Evolutionary conservation across 1,284 basidiomycete species (phyloP), one percentile per base, ranked within the genome.

Genomic region (Fistulinella cinereoalba): DNA sequence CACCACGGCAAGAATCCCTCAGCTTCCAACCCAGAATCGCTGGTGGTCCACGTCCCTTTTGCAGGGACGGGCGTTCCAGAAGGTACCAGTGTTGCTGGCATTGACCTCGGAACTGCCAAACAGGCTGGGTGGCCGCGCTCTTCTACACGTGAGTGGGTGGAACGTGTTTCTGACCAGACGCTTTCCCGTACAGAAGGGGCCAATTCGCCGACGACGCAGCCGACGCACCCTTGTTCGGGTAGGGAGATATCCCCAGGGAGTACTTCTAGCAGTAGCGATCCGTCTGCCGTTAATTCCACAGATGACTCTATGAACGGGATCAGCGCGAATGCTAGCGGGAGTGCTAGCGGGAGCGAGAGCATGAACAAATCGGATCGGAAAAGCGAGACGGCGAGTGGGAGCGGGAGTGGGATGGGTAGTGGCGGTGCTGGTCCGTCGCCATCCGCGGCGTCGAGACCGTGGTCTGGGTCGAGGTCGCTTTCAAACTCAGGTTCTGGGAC

Each of bases 71-170:
- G 41, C 7, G 29, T 49, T 21, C 41, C 44, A 10, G 49, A 47
- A 18, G 44, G 40, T 21, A 28, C 41, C 18, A 45, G 49, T 22
- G 46, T 44, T 27, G 15, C 46, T 9, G 40, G 34, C n/a, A 46
- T 76, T 34, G 61, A 63, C 43, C 71, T 69, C 10, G 63, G 64
- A 38, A 69, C 60, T 49, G 81, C 70, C 28, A 81, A 60, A 13
- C 65, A 69, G 5, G 78, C 52, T 4, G 56, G 46, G 23, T 56
- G 62, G 68, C 54, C 56, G 29, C 41, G 58, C 19, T 53, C 51
- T 36, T 66, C 66, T 25, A 65, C 64, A 37, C 62, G 64, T 25
- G 56, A 58, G 38, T 67, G 60, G 65, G 67, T 53, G 43, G 62
- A 63, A 43, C 52, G 47, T 39, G 57, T 64, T 10, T 59, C 55